These are phyloP conservation scores for Metschnikowia matae DNA, from an alignment of 805 yeast genomes.

Conservation along the genomic window DNA sequence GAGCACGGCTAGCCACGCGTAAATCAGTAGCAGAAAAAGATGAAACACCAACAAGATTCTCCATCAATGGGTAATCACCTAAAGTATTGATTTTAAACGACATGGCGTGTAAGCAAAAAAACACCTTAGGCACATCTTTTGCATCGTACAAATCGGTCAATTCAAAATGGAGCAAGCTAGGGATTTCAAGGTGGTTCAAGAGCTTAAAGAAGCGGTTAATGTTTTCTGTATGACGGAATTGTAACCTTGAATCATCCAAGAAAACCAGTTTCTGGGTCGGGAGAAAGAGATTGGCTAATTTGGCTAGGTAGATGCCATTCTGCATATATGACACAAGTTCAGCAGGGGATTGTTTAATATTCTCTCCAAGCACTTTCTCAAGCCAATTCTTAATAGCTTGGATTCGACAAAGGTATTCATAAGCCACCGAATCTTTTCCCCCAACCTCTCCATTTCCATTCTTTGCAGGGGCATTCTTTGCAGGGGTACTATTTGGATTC, in stretches of 20 bases:
- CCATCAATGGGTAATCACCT: constrained; percentile 56
- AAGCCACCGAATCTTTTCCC: constrained; percentile 35
- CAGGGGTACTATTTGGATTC: no score
- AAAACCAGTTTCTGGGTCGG: constrained; percentile 58
- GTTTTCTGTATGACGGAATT: constrained; percentile 89
- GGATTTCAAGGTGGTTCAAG: constrained; percentile 66
- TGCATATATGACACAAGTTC: constrained; percentile 64
- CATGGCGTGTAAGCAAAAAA: constrained; percentile 88
- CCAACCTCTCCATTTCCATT: background rate
- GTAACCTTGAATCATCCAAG: constrained; percentile 53
- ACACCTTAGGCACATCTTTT: constrained; percentile 88
- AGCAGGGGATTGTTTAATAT: constrained; percentile 49
- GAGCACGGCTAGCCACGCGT: constrained; percentile 61
- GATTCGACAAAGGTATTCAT: constrained; percentile 77
- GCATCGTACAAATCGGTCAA: constrained; percentile 89
- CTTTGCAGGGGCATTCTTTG: no score
- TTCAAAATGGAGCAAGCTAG: constrained; percentile 86
- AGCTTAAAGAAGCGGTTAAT: constrained; percentile 78
- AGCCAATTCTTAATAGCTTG: constrained; percentile 83
- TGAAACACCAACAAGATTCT: constrained; percentile 56
- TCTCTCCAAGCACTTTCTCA: constrained; percentile 55
- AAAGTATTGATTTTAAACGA: constrained; percentile 65
- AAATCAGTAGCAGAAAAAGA: constrained; percentile 68
- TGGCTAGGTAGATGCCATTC: constrained; percentile 84
- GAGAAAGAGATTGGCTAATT: constrained; percentile 65